Evolutionary conservation across 768 basidiomycete genomes (phyloP), one percentile per base, ranked within the genome.

Genomic region (Amyloporia xantha): DNA sequence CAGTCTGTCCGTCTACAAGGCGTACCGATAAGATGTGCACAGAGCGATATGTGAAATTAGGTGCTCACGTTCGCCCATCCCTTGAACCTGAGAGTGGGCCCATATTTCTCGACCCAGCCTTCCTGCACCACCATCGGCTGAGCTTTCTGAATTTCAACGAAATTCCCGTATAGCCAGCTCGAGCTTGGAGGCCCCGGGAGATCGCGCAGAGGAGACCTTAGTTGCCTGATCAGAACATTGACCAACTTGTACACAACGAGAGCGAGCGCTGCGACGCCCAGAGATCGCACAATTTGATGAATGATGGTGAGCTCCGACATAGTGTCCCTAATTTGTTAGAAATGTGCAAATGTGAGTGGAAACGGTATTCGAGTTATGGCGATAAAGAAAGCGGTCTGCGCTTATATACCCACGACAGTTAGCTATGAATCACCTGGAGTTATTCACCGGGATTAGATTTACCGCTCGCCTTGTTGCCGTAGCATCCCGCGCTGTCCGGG

Each of bases 151-250:
- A 81, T 68, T 13, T 76, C 68, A 30, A 58, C 64, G 54, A 77
- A 48, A 55, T 81, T 73, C 6, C 81, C 81, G 50, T 66, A 79
- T 5, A 84, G 38, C 38, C 38, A 39, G 17, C 38, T 75, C 1
- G 66, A 44, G 45, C 58, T 72, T 15, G 70, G 65, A 1, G 80
- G 81, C 1, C 79, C 79, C 1, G 72, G 79, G 20, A 82, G 66
- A 35, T 67, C 53, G n/a, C 69, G 68, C 13, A 80, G 55, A 2
- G 75, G 70, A 0, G 77, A 77, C 11, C 9, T 40, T 15, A 36
- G 44, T 3, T 24, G 42, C 17, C 23, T 24, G 19, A 12, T 39
- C 12, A 39, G 10, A 39, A 20, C 9, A 7, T 6, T 10, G 20
- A 13, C 10, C 12, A 20, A 7, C 38, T 39, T 39, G 10, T 17